These are phyloP conservation scores for Rhinocladiella mackenziei DNA, from an alignment of 2,329 filamentous ascomycete species.

Conservation along the genomic window DNA sequence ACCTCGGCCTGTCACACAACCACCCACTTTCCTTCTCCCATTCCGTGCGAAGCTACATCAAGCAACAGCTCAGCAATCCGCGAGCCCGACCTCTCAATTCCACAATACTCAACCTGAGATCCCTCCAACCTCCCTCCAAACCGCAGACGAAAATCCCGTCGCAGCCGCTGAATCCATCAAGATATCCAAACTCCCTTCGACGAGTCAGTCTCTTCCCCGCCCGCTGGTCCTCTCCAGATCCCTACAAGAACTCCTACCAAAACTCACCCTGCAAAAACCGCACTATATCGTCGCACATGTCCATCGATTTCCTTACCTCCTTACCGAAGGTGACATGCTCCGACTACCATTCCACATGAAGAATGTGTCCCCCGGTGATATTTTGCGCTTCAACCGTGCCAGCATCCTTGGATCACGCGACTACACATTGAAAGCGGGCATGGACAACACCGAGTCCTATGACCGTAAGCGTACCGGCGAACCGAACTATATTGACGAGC, in stretches of 20 bases:
- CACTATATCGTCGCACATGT: constrained; percentile 49
- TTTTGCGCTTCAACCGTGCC: constrained; percentile 82
- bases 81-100: constrained; percentile 28
- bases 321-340: constrained; percentile 63
- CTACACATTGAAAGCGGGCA: constrained; percentile 74
- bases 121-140: constrained; percentile 32
- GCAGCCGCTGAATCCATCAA: constrained; percentile 17
- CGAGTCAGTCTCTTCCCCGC: constrained; percentile 25
- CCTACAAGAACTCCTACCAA: constrained; percentile 42
- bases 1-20: constrained; percentile 9
- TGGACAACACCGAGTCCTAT: constrained; percentile 39
- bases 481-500: constrained; percentile 66
- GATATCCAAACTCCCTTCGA: no score
- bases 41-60: constrained; percentile 43
- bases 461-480: constrained; percentile 27
- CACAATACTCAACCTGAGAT: constrained; percentile 32
- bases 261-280: constrained; percentile 42
- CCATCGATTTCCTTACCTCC: constrained; percentile 48
- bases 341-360: constrained; percentile 78
- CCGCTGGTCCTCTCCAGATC: constrained; percentile 42
- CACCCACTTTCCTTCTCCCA: constrained; percentile 30
- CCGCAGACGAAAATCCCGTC: constrained; percentile 13
- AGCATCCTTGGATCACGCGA: constrained; percentile 79
- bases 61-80: constrained; percentile 24
- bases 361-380: constrained; percentile 71